Percentiles rank a stretch among this genome's conserved stretches.
Conservation (phyloP, 306 rosid species). For the Dalbergia cochinchinensis region DNA sequence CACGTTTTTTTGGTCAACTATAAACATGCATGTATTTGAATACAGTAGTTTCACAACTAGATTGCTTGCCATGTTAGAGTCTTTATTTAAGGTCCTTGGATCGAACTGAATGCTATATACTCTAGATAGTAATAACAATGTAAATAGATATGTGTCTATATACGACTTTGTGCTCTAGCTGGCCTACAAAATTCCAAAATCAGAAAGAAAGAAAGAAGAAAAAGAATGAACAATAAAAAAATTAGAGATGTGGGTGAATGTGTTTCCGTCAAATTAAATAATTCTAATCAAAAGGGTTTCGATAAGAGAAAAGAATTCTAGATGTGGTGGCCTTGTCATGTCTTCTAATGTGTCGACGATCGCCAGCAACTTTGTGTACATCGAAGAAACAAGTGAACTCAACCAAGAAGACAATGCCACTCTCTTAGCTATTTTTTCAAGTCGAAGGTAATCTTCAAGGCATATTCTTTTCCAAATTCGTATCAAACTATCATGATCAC, state of each 20-base stretch:
- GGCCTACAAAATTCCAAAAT: too few relatives aligned
- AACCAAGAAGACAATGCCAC: constrained; percentile 42
- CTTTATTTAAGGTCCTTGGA: neutral
- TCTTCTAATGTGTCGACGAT: neutral
- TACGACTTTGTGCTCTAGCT: neutral
- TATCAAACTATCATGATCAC: neutral
- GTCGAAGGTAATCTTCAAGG: constrained; percentile 39
- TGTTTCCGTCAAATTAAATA: neutral
- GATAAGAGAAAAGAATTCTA: neutral
- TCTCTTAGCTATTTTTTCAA: neutral
- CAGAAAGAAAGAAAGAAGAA: neutral
- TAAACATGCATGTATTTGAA: neutral
- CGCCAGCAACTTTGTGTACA: constrained; percentile 45
- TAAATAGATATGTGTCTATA: neutral
- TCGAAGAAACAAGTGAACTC: constrained; percentile 48
- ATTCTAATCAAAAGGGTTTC: neutral
- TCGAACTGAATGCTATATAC: neutral
- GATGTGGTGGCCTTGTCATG: neutral
- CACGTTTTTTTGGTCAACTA: too few relatives aligned
- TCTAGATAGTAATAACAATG: too few relatives aligned
- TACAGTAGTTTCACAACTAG: neutral
- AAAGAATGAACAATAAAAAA: neutral
- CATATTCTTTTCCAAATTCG: constrained; percentile 49
- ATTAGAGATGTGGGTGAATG: neutral
- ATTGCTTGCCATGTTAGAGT: neutral